These are phyloP conservation scores for Persicaria maculosa DNA, from an alignment of 148 eudicot species.

Conservation along the genomic window DNA sequence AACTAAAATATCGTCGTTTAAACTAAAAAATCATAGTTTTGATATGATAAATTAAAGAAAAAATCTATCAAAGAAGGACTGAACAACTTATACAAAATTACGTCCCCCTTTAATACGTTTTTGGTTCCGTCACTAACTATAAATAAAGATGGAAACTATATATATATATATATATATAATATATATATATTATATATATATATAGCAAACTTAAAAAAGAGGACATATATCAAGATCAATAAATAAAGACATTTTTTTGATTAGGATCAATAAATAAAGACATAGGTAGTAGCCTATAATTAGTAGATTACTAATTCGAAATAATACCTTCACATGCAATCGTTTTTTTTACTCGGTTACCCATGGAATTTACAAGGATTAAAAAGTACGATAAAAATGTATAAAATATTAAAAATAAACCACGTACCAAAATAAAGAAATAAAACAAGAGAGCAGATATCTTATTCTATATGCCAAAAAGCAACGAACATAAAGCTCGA, in stretches of 20 bases:
- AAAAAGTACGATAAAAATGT: neutral
- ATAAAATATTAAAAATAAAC: neutral
- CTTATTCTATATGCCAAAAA: slow-evolving; percentile 6
- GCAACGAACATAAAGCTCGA: neutral
- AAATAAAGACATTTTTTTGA: neutral
- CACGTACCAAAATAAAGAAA: neutral
- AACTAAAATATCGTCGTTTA: no score
- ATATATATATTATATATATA: no score
- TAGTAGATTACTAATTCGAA: neutral
- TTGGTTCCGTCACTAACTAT: no score
- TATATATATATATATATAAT: no score
- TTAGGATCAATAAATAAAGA: neutral
- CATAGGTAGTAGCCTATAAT: neutral
- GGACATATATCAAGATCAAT: no score
- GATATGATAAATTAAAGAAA: no score
- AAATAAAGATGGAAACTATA: no score
- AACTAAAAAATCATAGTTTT: no score
- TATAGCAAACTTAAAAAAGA: no score
- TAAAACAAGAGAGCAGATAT: slow-evolving; percentile 4
- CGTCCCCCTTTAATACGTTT: no score
- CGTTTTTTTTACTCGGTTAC: neutral
- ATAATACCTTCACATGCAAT: slow-evolving; percentile 8
- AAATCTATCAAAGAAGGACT: no score
- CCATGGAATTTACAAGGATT: neutral
- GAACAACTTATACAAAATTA: no score